Evolutionary conservation across 2,329 filamentous ascomycete genomes (phyloP), one percentile per base, ranked within the genome.

Genomic region (Fusarium tuaranense): DNA sequence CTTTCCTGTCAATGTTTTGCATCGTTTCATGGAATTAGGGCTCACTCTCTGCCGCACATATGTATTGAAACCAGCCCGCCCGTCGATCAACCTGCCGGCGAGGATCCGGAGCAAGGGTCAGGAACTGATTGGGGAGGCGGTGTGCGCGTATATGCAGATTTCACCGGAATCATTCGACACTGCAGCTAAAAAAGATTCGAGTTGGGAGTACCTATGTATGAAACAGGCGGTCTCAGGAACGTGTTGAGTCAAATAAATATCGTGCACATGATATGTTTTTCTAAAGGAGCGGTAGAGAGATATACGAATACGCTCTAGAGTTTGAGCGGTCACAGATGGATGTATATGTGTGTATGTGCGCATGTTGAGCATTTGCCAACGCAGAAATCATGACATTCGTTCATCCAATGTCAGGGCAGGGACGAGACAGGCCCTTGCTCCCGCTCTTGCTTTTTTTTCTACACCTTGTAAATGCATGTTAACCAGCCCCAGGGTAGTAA

Each of bases 151-250:
- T 22, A 46, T 72, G 69, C 59, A 60, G 46, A 69, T 46, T 41
- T 39, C 59, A 63, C 60, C 61, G 71, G 68, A 68, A 61, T 74
- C 53, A 36, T 74, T 74, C 61, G 51, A 61, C 41, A 48, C 61
- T 69, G 71, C 57, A 65, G 60, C 41, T 53, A 34, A 36, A 38
- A 38, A 59, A 59, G 30, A 38, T 44, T 44, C 48, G 53, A 71
- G 55, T 65, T 63, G 57, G 68, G 58, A n/a, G 30, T 48, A 44
- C 18, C 8, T 39, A 16, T 20, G 41, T 44, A 51, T 30, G 62
- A 65, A 74, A 74, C 68, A 69, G 39, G 72, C 72, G 72, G 72
- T 74, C 72, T 48, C 57, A 41, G 22, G 36, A 41, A 60, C 22
- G 32, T 59, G 22, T 27, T 36, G 32, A 39, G 20, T 39, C 14